phyloP scores from a whole-genome alignment of 2,329 filamentous ascomycete species.

The Aureobasidium subglaciale region DNA sequence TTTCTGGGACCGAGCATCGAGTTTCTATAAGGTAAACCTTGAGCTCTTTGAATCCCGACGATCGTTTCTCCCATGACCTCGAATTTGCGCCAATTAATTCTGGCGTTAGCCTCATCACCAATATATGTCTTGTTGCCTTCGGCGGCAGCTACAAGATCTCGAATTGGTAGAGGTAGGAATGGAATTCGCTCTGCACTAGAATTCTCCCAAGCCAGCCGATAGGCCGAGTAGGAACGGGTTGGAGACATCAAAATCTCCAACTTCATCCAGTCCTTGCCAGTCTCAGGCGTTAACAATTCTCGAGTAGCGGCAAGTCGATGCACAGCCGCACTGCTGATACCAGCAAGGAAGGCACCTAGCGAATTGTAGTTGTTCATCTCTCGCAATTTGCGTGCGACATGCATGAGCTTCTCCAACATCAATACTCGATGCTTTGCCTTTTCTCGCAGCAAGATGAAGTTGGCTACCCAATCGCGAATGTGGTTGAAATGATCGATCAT shows the following conservation, averaged over 20 bases:
- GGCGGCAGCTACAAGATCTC: conserved; percentile 85
- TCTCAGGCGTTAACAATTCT: conserved; percentile 62
- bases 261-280: conserved; percentile 78
- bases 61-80: conserved; percentile 92
- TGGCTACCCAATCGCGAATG: conserved; percentile 48
- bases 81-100: conserved; percentile 98
- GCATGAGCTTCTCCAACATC: conserved; percentile 94
- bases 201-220: conserved; percentile 97
- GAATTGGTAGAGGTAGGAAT: conserved; percentile 80
- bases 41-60: conserved; percentile 83
- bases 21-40: conserved; percentile 64
- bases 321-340: conserved; percentile 81
- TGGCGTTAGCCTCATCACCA: conserved; percentile 42
- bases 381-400: conserved; percentile 72
- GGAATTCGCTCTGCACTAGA: conserved; percentile 84
- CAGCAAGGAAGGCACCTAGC: conserved; percentile 85
- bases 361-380: conserved; percentile 97
- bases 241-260: conserved; percentile 88
- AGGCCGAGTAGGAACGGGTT: conserved; percentile 86
- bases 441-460: conserved; percentile 67
- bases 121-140: conserved; percentile 89
- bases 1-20: conserved; percentile 43
- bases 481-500: conserved; percentile 79
- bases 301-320: conserved; percentile 76
- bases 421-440: conserved; percentile 91